A percentile compares a stretch with the other conserved stretches of the same genome.
Conservation (phyloP, 306 rosid genomes). For the Ammopiptanthus mongolicus region DNA sequence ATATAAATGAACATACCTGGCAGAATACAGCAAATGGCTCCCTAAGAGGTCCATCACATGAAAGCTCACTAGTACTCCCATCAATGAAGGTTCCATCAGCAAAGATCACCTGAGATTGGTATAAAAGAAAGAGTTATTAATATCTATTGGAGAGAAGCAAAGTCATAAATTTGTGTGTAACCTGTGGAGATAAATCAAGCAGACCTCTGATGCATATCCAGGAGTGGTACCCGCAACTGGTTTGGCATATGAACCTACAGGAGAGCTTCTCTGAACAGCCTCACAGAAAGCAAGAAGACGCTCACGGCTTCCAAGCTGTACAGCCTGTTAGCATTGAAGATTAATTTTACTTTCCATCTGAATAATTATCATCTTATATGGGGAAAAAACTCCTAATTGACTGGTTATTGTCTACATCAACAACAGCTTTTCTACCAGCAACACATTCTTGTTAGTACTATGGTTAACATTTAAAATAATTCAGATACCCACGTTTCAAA, state of each 20-base stretch:
- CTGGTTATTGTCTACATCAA: not conserved
- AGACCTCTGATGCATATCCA: constrained; percentile 97
- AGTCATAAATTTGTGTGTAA: not conserved
- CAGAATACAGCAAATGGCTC: constrained; percentile 90
- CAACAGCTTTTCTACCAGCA: not conserved
- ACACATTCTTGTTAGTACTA: not conserved
- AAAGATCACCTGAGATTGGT: constrained; percentile 68
- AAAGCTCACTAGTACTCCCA: constrained; percentile 97
- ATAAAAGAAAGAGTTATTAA: not conserved
- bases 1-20: constrained; percentile 44
- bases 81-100: constrained; percentile 96
- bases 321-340: constrained; percentile 51
- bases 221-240: constrained; percentile 82
- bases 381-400: constrained; percentile 9
- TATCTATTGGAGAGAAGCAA: not conserved
- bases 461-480: not conserved
- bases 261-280: constrained; percentile 94
- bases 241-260: constrained; percentile 78
- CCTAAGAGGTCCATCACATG: constrained; percentile 94
- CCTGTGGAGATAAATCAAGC: not conserved
- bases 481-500: not conserved
- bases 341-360: not conserved
- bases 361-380: not conserved
- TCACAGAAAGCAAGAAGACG: constrained; percentile 84
- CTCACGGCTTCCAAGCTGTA: constrained; percentile 74